Conservation (phyloP, 208 protist species). For the Phytomonas sp. region DNA sequence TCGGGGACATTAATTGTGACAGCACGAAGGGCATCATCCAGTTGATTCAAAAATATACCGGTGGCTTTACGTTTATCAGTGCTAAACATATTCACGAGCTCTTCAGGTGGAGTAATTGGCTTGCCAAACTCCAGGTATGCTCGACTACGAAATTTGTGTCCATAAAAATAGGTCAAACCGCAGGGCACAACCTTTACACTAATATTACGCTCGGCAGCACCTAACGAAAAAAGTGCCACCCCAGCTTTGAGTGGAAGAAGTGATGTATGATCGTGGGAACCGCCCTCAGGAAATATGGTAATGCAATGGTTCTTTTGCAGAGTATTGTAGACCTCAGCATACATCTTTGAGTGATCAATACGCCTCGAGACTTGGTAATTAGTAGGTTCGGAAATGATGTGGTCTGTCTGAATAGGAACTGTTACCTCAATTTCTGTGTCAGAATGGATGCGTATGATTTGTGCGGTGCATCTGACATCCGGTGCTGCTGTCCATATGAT, state of each 20-base stretch:
- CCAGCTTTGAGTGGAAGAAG: slow-evolving; percentile 94
- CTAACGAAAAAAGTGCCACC: slow-evolving; percentile 90
- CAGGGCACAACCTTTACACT: slow-evolving; percentile 82
- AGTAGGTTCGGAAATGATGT: slow-evolving; percentile 16
- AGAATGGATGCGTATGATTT: slow-evolving; percentile 51
- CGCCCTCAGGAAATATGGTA: slow-evolving; percentile 95
- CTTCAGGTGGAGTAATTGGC: slow-evolving; percentile 60
- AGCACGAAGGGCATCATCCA: slow-evolving; percentile 69
- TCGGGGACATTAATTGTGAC: slow-evolving; percentile 90
- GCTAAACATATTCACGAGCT: slow-evolving; percentile 62
- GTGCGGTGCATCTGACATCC: slow-evolving; percentile 44
- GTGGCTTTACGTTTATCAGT: slow-evolving; percentile 79
- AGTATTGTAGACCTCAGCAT: slow-evolving; percentile 84
- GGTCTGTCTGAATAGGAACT: slow-evolving; percentile 38
- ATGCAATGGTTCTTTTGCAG: slow-evolving; percentile 79
- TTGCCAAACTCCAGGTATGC: slow-evolving; percentile 87
- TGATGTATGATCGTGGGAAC: slow-evolving; percentile 91
- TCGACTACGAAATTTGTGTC: slow-evolving; percentile 88
- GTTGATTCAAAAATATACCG: slow-evolving; percentile 65
- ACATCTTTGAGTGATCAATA: slow-evolving; percentile 90
- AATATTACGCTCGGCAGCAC: slow-evolving; percentile 76
- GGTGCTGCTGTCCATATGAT: slow-evolving; percentile 43
- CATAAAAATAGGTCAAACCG: slow-evolving; percentile 90
- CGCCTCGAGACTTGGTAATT: slow-evolving; percentile 71
- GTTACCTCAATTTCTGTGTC: slow-evolving; percentile 74